Conservation (phyloP, 2,329 filamentous ascomycete genomes). For the Pseudopyricularia cyperi region DNA sequence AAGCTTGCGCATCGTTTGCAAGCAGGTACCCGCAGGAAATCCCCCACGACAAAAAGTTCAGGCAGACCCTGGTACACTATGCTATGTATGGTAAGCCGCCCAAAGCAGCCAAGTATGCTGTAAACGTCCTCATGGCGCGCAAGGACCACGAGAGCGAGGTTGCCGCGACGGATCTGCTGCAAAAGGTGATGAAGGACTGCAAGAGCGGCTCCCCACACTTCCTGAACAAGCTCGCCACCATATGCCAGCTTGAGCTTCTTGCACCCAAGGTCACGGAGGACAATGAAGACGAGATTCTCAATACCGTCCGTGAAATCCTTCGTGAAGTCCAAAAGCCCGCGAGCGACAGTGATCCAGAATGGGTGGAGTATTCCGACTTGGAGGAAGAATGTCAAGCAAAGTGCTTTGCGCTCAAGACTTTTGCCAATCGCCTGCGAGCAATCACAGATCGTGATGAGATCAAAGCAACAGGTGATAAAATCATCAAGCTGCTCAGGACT, state of each 20-base stretch:
- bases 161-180: conserved; percentile 71
- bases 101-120: conserved; percentile 81
- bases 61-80: conserved; percentile 69
- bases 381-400: conserved; percentile 79
- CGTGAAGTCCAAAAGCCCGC: conserved; percentile 55
- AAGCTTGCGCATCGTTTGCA: conserved; percentile 86
- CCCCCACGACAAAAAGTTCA: conserved; percentile 67
- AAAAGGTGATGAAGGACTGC: conserved; percentile 62
- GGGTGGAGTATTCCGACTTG: conserved; percentile 54
- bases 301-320: conserved; percentile 67
- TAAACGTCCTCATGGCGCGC: conserved; percentile 75
- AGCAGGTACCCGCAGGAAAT: conserved; percentile 76
- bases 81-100: conserved; percentile 71
- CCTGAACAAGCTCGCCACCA: conserved; percentile 57
- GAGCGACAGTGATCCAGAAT: conserved; percentile 42
- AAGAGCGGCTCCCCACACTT: conserved; percentile 61
- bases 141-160: conserved; percentile 62
- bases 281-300: conserved; percentile 61
- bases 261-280: conserved; percentile 61
- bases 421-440: conserved; percentile 68
- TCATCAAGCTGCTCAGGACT: conserved; percentile 69
- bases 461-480: conserved; percentile 32
- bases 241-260: conserved; percentile 65
- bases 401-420: conserved; percentile 66
- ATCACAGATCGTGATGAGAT: conserved; percentile 30